A percentile compares a stretch with the other conserved stretches of the same genome.
These are phyloP conservation scores for Linaria vulgaris DNA, from an alignment of 257 asterid genomes.

Conservation along the genomic window DNA sequence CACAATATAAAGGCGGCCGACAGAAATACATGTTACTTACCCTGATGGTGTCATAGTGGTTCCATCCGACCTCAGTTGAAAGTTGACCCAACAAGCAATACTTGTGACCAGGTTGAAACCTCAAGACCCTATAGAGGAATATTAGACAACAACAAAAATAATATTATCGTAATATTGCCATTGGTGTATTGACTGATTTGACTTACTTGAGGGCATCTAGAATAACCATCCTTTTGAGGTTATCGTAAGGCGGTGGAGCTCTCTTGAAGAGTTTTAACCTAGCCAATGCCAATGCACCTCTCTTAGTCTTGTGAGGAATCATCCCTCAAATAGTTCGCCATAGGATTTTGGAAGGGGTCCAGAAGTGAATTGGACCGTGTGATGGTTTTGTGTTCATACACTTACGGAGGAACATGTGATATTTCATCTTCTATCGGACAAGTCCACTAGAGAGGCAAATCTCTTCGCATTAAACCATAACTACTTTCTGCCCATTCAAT, in stretches of 20 bases:
- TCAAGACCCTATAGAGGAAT: conserved; percentile 54
- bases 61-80: conserved; percentile 89
- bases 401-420: conserved; percentile 50
- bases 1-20: too few relatives aligned
- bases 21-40: too few relatives aligned
- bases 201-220: conserved; percentile 86
- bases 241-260: conserved; percentile 70
- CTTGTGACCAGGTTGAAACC: conserved; percentile 87
- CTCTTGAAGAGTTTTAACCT: conserved; percentile 74
- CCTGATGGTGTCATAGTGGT: conserved; percentile 69
- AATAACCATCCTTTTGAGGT: conserved; percentile 69
- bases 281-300: conserved; percentile 74
- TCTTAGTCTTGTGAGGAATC: conserved; percentile 82
- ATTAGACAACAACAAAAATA: too few relatives aligned
- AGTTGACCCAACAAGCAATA: conserved; percentile 75
- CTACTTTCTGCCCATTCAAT: conserved; percentile 49
- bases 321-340: conserved; percentile 69
- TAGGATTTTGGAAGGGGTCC: conserved; percentile 58
- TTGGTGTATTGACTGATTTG: neutral
- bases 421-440: conserved; percentile 59
- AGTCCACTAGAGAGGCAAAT: conserved; percentile 56
- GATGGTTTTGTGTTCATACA: conserved; percentile 66
- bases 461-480: conserved; percentile 53
- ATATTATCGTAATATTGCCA: too few relatives aligned
- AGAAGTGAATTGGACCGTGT: conserved; percentile 63